Evolutionary conservation across 345 rosid species (phyloP), one percentile per base, ranked within the genome.

Genomic region (Cardamine resedifolia): DNA sequence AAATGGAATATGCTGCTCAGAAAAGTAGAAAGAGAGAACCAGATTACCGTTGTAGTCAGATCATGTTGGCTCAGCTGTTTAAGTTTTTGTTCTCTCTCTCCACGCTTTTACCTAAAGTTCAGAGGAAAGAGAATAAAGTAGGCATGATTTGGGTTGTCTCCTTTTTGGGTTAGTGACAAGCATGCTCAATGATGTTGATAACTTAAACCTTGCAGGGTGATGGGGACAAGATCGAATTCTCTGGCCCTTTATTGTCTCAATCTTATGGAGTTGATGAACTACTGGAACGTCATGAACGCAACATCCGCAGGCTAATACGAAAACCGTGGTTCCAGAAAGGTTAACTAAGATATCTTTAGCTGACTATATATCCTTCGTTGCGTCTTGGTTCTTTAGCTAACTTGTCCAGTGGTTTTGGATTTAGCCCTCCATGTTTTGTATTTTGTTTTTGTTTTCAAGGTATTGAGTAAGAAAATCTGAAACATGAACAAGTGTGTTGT

Each of bases 281-380:
- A 68, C 76, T 91, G 68, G 88, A 85, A 78, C 82, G 84, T 59
- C 91, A 86, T 6, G 97, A 95, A 53, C 85, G 92, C 51, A 89
- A 87, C 58, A 88, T 91, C 68, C 91, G 92, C 64, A 96, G 90
- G 71, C 86, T 88, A 56, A 84, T 86, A 76, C 86, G 97, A 16
- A 91, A 83, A 74, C 88, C 96, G 10, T 95, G 97, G 99, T 89
- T 91, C 83, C 90, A 79, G 78, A 88, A 73, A 88, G 97, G 99
- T 89, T 85, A 69, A 10, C 26, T 30, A 15, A 9, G 26, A 47
- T 4, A 34, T 7, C 44, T 18, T 48, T 57, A 36, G 41, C 43
- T 3, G 18, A 33, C 53, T 15, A 67, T 18, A 44, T 33, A 41
- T 24, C 27, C 11, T 58, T 19, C 33, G 19, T 44, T 53, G 58